These are phyloP conservation scores for Syzygium aromaticum DNA, from an alignment of 345 rosid genomes.

Conservation along the genomic window DNA sequence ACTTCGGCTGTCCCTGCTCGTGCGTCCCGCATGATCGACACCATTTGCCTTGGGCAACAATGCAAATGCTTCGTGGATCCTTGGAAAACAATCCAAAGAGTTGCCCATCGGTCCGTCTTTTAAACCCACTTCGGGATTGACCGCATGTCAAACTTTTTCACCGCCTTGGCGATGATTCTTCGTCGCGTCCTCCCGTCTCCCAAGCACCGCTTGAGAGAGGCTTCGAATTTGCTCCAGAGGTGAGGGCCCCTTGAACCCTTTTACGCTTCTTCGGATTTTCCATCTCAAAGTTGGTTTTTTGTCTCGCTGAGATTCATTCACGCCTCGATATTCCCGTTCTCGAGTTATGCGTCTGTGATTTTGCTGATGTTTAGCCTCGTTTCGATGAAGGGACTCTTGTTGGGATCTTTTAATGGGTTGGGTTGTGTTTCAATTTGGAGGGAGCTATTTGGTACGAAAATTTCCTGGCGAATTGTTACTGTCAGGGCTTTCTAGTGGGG, in stretches of 20 bases:
- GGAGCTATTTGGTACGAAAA: not conserved
- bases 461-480: not conserved
- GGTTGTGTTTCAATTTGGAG: not conserved
- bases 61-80: not conserved
- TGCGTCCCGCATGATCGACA: not conserved
- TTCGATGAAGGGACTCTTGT: not conserved
- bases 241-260: not conserved
- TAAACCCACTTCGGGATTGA: not conserved
- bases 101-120: not conserved
- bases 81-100: not conserved
- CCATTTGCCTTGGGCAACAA: not conserved
- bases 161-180: constrained; percentile 17
- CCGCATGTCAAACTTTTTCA: not conserved
- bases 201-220: constrained; percentile 19
- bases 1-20: not conserved
- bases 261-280: not conserved
- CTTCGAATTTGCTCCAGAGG: constrained; percentile 7
- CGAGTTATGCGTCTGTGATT: not conserved
- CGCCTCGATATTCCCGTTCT: not conserved
- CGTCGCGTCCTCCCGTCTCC: constrained; percentile 31
- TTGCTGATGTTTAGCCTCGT: not conserved
- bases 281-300: not conserved
- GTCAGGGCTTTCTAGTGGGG: not conserved
- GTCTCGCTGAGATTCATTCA: not conserved
- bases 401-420: not conserved